A percentile compares a stretch with the other conserved stretches of the same genome.
phyloP scores from a whole-genome alignment of 345 rosid species.

The Eucalyptus caleyi region DNA sequence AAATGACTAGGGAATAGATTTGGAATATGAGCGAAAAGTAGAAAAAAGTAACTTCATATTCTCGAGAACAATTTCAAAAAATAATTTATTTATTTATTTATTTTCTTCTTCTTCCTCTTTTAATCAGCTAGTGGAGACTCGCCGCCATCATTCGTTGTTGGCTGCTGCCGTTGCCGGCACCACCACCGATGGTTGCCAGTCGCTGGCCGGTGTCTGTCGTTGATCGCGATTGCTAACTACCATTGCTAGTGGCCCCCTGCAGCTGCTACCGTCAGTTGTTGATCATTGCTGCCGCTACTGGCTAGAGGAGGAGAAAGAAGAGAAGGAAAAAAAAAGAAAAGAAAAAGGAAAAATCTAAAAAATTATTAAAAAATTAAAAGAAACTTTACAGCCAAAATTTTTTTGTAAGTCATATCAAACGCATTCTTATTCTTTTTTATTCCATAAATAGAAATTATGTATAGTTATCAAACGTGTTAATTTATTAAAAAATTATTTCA shows the following conservation, averaged over 20 bases:
- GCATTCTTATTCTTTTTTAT: too few relatives aligned
- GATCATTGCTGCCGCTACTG: fast-evolving
- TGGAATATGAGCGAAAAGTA: too few relatives aligned
- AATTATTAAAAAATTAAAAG: too few relatives aligned
- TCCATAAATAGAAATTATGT: fast-evolving
- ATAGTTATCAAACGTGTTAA: fast-evolving
- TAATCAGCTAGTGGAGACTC: too few relatives aligned
- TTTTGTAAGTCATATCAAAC: fast-evolving
- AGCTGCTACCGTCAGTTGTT: fast-evolving
- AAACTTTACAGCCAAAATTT: fast-evolving
- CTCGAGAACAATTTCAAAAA: too few relatives aligned
- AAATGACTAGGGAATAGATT: fast-evolving
- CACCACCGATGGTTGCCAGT: fast-evolving
- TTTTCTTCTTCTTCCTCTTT: too few relatives aligned
- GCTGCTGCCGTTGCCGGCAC: fast-evolving
- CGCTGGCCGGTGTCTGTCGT: fast-evolving
- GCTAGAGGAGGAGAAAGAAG: too few relatives aligned
- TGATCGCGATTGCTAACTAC: fast-evolving
- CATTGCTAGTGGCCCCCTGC: fast-evolving
- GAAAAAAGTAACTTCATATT: too few relatives aligned
- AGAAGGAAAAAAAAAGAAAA: too few relatives aligned
- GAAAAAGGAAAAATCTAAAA: too few relatives aligned
- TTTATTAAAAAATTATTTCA: too few relatives aligned
- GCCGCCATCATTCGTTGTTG: fast-evolving
- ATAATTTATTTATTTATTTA: too few relatives aligned